Percentiles rank a stretch among this genome's conserved stretches.
Conservation (phyloP, 345 rosid species). For the Bruguiera parviflora region DNA sequence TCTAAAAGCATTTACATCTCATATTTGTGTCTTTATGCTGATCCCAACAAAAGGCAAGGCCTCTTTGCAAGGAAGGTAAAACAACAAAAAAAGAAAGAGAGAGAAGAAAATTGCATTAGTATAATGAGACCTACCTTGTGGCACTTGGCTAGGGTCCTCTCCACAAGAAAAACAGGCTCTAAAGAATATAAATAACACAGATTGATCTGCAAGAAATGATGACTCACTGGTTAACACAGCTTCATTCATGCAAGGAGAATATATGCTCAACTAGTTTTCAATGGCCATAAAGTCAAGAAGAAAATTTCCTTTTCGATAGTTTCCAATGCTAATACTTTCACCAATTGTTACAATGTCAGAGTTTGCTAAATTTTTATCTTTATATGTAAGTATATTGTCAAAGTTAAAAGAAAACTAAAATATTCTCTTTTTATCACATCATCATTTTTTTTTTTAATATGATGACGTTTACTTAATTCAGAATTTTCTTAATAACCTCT, state of each 20-base stretch:
- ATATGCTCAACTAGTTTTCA: neutral
- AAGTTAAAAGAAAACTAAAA: neutral
- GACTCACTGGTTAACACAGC: conserved; percentile 1
- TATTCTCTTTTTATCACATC: no score
- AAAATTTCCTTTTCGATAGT: neutral
- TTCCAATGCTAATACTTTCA: neutral
- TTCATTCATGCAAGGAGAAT: neutral
- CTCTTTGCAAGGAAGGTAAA: neutral
- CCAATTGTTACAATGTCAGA: neutral
- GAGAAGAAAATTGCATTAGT: neutral
- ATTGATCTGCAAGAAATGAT: conserved; percentile 42
- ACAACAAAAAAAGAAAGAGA: no score
- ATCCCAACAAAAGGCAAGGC: neutral
- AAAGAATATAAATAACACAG: conserved; percentile 45
- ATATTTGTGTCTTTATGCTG: neutral
- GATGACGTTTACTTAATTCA: no score
- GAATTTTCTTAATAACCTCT: no score
- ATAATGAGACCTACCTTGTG: conserved; percentile 51
- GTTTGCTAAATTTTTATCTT: neutral
- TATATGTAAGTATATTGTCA: neutral
- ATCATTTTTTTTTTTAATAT: no score
- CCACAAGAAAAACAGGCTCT: conserved; percentile 90
- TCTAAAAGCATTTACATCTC: neutral
- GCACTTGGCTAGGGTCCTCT: conserved; percentile 60
- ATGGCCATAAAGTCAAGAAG: neutral